Percentiles rank a stretch among this genome's conserved stretches.
These are phyloP conservation scores for Porogramme epimiltina DNA, from an alignment of 1,284 basidiomycete genomes.

Conservation along the genomic window DNA sequence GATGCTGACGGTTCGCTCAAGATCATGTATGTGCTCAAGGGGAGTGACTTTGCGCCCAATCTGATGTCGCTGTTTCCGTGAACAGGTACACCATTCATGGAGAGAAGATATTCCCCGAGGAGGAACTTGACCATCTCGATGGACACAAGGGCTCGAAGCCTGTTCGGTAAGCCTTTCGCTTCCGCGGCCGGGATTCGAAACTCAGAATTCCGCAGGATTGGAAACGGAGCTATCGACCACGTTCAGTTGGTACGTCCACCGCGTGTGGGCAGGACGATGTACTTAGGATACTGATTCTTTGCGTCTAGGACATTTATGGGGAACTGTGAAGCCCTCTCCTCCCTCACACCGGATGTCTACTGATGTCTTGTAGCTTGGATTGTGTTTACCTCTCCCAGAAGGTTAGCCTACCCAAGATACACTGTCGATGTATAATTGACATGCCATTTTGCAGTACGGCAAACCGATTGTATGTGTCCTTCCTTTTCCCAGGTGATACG, in stretches of 20 bases:
- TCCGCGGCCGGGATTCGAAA: not conserved
- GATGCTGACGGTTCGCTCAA: slow-evolving; percentile 89
- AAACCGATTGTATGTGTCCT: slow-evolving; percentile 43
- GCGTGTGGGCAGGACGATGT: too few relatives aligned
- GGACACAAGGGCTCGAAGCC: slow-evolving; percentile 86
- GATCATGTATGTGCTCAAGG: slow-evolving; percentile 66
- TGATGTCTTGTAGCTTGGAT: slow-evolving; percentile 73
- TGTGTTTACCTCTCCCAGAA: slow-evolving; percentile 95
- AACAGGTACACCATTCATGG: slow-evolving; percentile 78
- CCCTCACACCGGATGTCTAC: not conserved
- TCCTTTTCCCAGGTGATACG: not conserved
- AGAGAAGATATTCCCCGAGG: slow-evolving; percentile 82
- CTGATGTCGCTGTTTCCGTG: not conserved
- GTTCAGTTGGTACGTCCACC: slow-evolving; percentile 77
- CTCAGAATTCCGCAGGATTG: slow-evolving; percentile 53
- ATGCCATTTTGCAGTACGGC: slow-evolving; percentile 39
- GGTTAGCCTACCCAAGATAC: slow-evolving; percentile 40
- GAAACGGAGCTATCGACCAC: slow-evolving; percentile 89
- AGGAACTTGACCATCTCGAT: slow-evolving; percentile 81
- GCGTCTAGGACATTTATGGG: slow-evolving; percentile 89
- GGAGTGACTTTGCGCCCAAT: not conserved
- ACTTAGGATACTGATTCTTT: too few relatives aligned
- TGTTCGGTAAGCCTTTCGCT: slow-evolving; percentile 46
- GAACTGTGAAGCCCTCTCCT: slow-evolving; percentile 57
- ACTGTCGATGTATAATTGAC: not conserved